Percentiles rank a stretch among this genome's conserved stretches.
phyloP scores from a whole-genome alignment of 148 eudicot species.

The Limonium bicolor region DNA sequence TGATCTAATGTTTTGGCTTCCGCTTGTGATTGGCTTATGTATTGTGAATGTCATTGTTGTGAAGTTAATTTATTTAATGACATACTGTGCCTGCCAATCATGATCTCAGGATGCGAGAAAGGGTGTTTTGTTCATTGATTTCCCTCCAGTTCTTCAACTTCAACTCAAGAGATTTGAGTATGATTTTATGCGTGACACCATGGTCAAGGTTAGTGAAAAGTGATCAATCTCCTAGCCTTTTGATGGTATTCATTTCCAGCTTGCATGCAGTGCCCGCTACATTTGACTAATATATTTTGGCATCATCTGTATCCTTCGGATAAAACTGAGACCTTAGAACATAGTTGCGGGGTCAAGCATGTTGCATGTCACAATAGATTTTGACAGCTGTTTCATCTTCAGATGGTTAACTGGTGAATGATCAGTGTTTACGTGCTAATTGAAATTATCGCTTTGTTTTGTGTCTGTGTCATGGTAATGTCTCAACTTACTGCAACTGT shows the following conservation, averaged over 20 bases:
- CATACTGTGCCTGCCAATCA: conserved; percentile 4
- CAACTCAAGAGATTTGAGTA: conserved; percentile 82
- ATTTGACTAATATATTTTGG: neutral
- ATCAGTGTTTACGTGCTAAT: too few species aligned
- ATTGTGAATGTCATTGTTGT: neutral
- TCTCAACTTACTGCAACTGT: too few species aligned
- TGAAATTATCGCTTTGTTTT: too few species aligned
- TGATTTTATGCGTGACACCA: conserved; percentile 79
- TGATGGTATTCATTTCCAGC: neutral
- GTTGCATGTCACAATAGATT: neutral
- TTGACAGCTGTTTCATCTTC: neutral
- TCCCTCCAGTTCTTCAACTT: conserved; percentile 82
- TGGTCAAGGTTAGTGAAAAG: conserved; percentile 63
- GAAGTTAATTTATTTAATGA: too few species aligned
- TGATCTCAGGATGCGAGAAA: conserved; percentile 77
- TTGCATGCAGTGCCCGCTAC: neutral
- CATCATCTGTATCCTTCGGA: neutral
- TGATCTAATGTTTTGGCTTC: neutral
- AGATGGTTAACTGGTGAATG: too few species aligned
- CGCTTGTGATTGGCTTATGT: neutral
- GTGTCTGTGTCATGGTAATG: too few species aligned
- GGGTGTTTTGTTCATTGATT: conserved; percentile 71
- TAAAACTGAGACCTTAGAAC: conserved; percentile 1
- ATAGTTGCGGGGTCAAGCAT: too few species aligned
- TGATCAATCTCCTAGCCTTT: too few species aligned